Conservation (phyloP, 306 rosid genomes). For the Crotalaria pallida region DNA sequence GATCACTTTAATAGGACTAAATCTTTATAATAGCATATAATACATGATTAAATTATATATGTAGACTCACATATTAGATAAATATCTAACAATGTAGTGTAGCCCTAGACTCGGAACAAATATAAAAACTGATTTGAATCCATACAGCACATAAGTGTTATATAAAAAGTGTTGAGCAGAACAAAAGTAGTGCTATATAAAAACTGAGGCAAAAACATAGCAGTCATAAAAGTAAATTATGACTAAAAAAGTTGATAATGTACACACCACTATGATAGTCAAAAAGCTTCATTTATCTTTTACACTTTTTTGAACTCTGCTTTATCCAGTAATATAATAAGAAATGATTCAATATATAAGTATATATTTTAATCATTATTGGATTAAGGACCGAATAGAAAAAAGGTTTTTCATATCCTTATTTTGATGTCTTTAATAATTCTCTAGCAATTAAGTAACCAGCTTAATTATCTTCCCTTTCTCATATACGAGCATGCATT, state of each 20-base stretch:
- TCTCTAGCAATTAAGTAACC: not conserved
- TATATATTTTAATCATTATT: slow-evolving; percentile 51
- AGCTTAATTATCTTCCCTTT: slow-evolving; percentile 7
- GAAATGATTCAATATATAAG: not conserved
- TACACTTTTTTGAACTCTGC: slow-evolving; percentile 35
- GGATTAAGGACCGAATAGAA: slow-evolving; percentile 44
- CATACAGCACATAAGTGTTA: slow-evolving; percentile 14
- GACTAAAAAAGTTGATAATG: slow-evolving; percentile 33
- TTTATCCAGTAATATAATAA: slow-evolving; percentile 21
- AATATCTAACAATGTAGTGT: not conserved
- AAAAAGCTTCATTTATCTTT: slow-evolving; percentile 48
- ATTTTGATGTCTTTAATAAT: slow-evolving; percentile 31
- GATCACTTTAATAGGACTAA: no score
- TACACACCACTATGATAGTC: slow-evolving; percentile 50
- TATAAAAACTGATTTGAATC: slow-evolving; percentile 16
- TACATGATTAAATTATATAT: no score
- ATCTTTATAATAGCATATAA: no score
- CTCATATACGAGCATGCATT: slow-evolving; percentile 25
- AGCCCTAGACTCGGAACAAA: not conserved
- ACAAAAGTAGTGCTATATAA: slow-evolving; percentile 39
- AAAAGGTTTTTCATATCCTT: slow-evolving; percentile 45
- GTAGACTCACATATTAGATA: no score
- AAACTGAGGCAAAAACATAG: slow-evolving; percentile 49
- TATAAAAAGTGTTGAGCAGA: no score
- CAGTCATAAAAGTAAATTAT: slow-evolving; percentile 33